These are phyloP conservation scores for Trichoderma hamatum DNA, from an alignment of 2,329 filamentous ascomycete genomes.

Conservation along the genomic window DNA sequence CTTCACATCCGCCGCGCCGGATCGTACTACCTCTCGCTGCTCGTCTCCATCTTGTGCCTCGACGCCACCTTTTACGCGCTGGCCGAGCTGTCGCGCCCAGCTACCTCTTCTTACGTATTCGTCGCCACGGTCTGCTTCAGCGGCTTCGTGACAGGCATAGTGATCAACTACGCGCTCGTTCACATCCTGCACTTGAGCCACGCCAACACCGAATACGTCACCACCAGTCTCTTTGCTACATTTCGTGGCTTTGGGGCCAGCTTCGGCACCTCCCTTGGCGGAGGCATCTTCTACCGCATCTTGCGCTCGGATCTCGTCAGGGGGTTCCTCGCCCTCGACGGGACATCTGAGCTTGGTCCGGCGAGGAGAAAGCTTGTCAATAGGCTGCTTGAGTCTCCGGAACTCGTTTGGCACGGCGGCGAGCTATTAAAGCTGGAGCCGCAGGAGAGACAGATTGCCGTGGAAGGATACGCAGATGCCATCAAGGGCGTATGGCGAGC, in stretches of 20 bases:
- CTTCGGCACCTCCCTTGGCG: constrained; percentile 79
- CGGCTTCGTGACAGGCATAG: constrained; percentile 71
- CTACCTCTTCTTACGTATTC: constrained; percentile 48
- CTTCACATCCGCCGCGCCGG: constrained; percentile 74
- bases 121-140: constrained; percentile 67
- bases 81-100: constrained; percentile 52
- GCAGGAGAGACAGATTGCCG: constrained; percentile 50
- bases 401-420: constrained; percentile 50
- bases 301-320: constrained; percentile 58
- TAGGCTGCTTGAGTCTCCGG: constrained; percentile 55
- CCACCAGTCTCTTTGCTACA: constrained; percentile 74
- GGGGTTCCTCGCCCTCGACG: constrained; percentile 58
- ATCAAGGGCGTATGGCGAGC: constrained; percentile 51
- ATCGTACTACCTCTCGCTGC: constrained; percentile 69
- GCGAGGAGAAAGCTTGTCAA: constrained; percentile 47
- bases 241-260: constrained; percentile 81
- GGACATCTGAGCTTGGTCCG: constrained; percentile 37
- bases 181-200: constrained; percentile 75
- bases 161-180: constrained; percentile 79
- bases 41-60: constrained; percentile 66
- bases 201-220: constrained; percentile 70
- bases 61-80: constrained; percentile 60
- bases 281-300: constrained; percentile 71
- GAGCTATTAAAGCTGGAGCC: constrained; percentile 36
- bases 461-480: constrained; percentile 52